Conservation (phyloP, 1,284 basidiomycete genomes). For the Amanita bisporigera region DNA sequence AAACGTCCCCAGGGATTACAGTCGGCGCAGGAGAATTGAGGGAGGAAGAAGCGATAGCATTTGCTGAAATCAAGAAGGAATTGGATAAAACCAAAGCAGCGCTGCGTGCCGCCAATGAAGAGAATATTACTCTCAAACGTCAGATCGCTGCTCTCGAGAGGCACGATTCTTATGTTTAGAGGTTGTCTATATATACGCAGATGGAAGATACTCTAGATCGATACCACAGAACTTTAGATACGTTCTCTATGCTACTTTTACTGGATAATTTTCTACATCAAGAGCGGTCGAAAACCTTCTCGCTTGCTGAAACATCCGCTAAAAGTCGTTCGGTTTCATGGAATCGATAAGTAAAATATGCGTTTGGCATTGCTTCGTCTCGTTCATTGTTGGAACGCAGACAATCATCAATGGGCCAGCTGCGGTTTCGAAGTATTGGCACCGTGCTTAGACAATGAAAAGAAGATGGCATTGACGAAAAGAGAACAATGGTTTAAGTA, state of each 20-base stretch:
- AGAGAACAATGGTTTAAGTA: neutral
- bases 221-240: too few relatives aligned
- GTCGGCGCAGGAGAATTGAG: slow-evolving; percentile 74
- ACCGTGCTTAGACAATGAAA: too few relatives aligned
- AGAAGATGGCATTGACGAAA: neutral
- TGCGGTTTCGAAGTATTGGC: too few relatives aligned
- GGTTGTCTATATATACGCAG: slow-evolving; percentile 9
- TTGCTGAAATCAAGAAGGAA: slow-evolving; percentile 54
- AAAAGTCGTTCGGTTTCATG: too few relatives aligned
- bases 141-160: slow-evolving; percentile 2
- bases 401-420: too few relatives aligned
- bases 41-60: slow-evolving; percentile 55
- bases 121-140: slow-evolving; percentile 39
- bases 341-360: too few relatives aligned
- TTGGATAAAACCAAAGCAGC: slow-evolving; percentile 51
- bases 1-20: slow-evolving; percentile 59
- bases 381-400: too few relatives aligned
- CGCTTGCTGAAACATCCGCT: too few relatives aligned
- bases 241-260: too few relatives aligned
- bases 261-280: too few relatives aligned
- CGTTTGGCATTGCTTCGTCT: neutral
- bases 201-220: neutral
- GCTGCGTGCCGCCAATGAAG: slow-evolving; percentile 42
- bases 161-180: slow-evolving; percentile 3
- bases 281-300: too few relatives aligned